phyloP scores from a whole-genome alignment of 2,329 filamentous ascomycete genomes.

The Aspergillus niger region DNA sequence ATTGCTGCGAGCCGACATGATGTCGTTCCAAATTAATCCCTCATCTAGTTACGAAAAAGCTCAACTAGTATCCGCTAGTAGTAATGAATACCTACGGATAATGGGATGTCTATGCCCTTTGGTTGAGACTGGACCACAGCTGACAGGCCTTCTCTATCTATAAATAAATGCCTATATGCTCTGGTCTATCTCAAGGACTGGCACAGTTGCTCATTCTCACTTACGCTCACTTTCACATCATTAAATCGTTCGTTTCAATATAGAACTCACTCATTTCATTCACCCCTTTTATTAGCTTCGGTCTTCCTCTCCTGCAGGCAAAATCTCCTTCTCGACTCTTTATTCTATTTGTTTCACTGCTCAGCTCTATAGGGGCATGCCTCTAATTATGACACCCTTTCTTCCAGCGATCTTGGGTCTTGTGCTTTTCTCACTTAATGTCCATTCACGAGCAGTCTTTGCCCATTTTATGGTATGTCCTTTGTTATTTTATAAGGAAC shows the following conservation, averaged over 20 bases:
- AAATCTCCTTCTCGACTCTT: neutral
- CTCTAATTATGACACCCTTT: neutral
- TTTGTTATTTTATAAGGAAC: neutral
- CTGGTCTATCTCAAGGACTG: neutral
- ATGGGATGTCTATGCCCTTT: neutral
- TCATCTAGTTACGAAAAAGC: neutral
- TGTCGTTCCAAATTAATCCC: neutral
- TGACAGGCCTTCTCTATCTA: neutral
- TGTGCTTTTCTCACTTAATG: neutral
- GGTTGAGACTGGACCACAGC: neutral
- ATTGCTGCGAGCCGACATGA: neutral
- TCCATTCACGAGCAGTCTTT: neutral
- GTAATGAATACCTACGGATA: neutral
- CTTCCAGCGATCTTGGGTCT: neutral
- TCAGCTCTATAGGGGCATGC: neutral
- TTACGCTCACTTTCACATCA: neutral
- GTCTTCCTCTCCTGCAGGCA: too few relatives aligned
- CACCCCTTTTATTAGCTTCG: neutral
- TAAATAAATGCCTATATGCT: neutral
- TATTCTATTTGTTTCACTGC: neutral
- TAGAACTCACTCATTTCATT: neutral
- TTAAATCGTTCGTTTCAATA: neutral
- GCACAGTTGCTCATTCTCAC: neutral
- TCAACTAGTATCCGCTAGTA: neutral
- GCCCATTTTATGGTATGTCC: constrained; percentile 1